A percentile compares a stretch with the other conserved stretches of the same genome.
Conservation (phyloP, 2,329 filamentous ascomycete species). For the Beauveria sp. region DNA sequence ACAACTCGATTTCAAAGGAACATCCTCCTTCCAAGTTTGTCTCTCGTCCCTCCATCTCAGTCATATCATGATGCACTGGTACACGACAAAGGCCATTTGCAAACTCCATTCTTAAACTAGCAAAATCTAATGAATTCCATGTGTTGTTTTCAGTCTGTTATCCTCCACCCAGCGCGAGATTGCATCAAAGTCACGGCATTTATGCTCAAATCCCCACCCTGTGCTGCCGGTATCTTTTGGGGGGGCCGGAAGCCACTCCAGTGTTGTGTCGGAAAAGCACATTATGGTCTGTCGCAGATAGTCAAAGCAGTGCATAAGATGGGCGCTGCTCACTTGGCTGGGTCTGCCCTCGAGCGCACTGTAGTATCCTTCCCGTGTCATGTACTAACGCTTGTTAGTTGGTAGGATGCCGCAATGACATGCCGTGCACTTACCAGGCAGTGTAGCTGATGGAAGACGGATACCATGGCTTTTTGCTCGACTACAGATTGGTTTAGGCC, state of each 20-base stretch:
- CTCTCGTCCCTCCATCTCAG: too few species aligned
- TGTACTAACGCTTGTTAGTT: constrained; percentile 8
- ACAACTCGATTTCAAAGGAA: too few species aligned
- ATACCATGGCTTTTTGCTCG: background rate
- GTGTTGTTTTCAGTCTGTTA: constrained; percentile 5
- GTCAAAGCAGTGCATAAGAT: constrained; percentile 42
- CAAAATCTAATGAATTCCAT: background rate
- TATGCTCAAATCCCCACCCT: constrained; percentile 16
- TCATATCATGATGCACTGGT: background rate
- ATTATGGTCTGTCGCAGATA: constrained; percentile 40
- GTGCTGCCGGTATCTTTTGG: constrained; percentile 5
- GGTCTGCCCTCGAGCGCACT: constrained; percentile 13
- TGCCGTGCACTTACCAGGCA: background rate
- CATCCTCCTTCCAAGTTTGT: too few species aligned
- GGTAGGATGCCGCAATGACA: background rate
- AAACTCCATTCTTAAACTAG: background rate
- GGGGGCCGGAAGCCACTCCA: constrained; percentile 28
- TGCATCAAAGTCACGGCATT: constrained; percentile 22
- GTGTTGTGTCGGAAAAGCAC: constrained; percentile 37
- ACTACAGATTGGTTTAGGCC: background rate
- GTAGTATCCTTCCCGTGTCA: constrained; percentile 10
- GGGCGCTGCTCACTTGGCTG: constrained; percentile 16
- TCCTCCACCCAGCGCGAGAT: constrained; percentile 16
- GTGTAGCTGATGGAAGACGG: background rate
- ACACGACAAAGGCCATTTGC: background rate